Percentiles rank a stretch among this genome's conserved stretches.
These are phyloP conservation scores for Candida frijolesensis DNA, from an alignment of 1,139 yeast genomes.

Conservation along the genomic window DNA sequence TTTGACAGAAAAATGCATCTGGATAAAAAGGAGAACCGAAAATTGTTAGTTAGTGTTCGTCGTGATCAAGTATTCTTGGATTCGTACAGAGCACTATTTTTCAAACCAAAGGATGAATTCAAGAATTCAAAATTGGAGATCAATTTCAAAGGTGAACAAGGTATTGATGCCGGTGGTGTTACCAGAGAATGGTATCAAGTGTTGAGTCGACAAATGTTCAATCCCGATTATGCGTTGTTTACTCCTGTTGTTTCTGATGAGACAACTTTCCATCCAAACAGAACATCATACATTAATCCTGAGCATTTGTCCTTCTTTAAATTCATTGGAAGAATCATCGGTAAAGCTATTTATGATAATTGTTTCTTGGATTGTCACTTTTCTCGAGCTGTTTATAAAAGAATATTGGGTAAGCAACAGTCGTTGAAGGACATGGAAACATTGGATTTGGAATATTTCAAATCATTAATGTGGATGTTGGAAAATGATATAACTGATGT, in stretches of 20 bases:
- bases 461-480: constrained; percentile 92
- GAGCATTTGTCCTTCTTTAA: constrained; percentile 92
- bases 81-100: constrained; percentile 82
- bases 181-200: constrained; percentile 98
- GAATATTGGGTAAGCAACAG: constrained; percentile 78
- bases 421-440: constrained; percentile 94
- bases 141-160: constrained; percentile 88
- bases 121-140: constrained; percentile 75
- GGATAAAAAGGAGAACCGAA: constrained; percentile 43
- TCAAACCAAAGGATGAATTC: constrained; percentile 77
- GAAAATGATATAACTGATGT: constrained; percentile 96
- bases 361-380: constrained; percentile 93
- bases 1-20: constrained; percentile 74
- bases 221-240: constrained; percentile 93
- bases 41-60: constrained; percentile 67
- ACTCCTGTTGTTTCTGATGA: constrained; percentile 91
- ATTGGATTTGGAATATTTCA: constrained; percentile 88
- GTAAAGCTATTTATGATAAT: constrained; percentile 89
- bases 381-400: constrained; percentile 91
- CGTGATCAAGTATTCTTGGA: constrained; percentile 93
- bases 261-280: constrained; percentile 93
- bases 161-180: constrained; percentile 98
- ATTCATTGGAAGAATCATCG: constrained; percentile 91
- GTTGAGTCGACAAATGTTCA: constrained; percentile 90
- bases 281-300: constrained; percentile 91